Evolutionary conservation across 495 filamentous ascomycete genomes (phyloP).

Genomic region (Xylaria intraflava): DNA sequence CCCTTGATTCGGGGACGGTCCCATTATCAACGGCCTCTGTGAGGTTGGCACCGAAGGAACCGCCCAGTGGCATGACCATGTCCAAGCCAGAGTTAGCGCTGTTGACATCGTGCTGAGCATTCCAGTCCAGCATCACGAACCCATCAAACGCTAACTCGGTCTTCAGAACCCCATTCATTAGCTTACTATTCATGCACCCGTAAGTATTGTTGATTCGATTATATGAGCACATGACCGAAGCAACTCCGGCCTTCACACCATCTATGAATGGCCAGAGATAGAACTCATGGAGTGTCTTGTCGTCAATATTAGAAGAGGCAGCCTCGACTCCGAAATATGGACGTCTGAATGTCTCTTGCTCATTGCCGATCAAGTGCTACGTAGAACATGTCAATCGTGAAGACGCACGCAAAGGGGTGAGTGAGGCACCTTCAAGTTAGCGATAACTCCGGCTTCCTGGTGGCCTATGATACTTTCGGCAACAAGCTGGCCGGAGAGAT

Average conservation of each 20-base stretch:
- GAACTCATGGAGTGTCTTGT: slow-evolving; percentile 62
- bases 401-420: neutral
- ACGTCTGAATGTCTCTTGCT: slow-evolving; percentile 61
- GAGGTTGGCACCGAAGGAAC: slow-evolving; percentile 39
- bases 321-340: slow-evolving; percentile 40
- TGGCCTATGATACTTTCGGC: slow-evolving; percentile 41
- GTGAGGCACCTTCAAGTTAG: slow-evolving; percentile 43
- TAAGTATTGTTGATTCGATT: slow-evolving; percentile 60
- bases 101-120: slow-evolving; percentile 50
- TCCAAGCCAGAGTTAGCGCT: slow-evolving; percentile 54
- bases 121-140: slow-evolving; percentile 61
- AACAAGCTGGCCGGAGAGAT: slow-evolving; percentile 41
- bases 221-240: slow-evolving; percentile 65
- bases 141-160: slow-evolving; percentile 60
- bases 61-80: slow-evolving; percentile 54
- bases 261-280: slow-evolving; percentile 69
- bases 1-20: slow-evolving; percentile 39
- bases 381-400: neutral
- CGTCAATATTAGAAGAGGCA: slow-evolving; percentile 56
- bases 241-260: slow-evolving; percentile 53
- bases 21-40: slow-evolving; percentile 42
- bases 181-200: slow-evolving; percentile 57
- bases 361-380: slow-evolving; percentile 57
- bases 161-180: slow-evolving; percentile 57
- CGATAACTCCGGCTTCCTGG: slow-evolving; percentile 49